Percentiles rank a stretch among this genome's conserved stretches.
Evolutionary conservation across 2,329 filamentous ascomycete genomes (phyloP).

Genomic region (Torrubiellomyces zombiae): DNA sequence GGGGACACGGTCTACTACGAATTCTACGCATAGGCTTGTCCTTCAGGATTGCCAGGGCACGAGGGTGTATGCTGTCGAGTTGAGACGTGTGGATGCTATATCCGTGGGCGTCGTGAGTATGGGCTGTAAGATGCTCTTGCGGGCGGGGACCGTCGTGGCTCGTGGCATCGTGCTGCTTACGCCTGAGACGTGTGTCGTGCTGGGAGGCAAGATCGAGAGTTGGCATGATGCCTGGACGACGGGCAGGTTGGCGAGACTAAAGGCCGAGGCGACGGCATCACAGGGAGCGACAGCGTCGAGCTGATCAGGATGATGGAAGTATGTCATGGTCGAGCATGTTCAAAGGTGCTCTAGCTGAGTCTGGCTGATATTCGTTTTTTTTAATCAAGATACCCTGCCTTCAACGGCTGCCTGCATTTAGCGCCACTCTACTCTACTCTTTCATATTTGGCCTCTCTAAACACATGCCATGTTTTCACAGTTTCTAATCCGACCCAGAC

Average conservation of each 20-base stretch:
- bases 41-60: conserved; percentile 64
- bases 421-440: too few species aligned
- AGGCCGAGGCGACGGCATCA: conserved; percentile 27
- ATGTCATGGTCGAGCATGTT: conserved; percentile 2
- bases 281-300: conserved; percentile 1
- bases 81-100: conserved; percentile 48
- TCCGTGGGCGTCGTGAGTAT: conserved; percentile 50
- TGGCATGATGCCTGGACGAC: conserved; percentile 67
- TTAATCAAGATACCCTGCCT: conserved; percentile 4
- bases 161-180: conserved; percentile 68
- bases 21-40: conserved; percentile 61
- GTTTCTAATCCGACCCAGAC: too few species aligned
- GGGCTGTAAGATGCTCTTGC: conserved; percentile 67
- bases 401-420: too few species aligned
- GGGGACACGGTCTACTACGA: conserved; percentile 13
- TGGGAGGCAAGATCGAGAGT: conserved; percentile 77
- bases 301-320: conserved; percentile 1
- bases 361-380: conserved; percentile 8
- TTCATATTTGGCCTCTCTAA: too few species aligned
- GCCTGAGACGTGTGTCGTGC: conserved; percentile 45
- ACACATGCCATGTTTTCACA: too few species aligned
- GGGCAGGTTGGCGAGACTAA: conserved; percentile 52
- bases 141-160: conserved; percentile 45
- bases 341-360: too few species aligned
- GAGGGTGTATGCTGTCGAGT: conserved; percentile 56